Base-by-base conservation (phyloP, 2,329 filamentous ascomycete species). In the Cyanodermella asteris region DNA sequence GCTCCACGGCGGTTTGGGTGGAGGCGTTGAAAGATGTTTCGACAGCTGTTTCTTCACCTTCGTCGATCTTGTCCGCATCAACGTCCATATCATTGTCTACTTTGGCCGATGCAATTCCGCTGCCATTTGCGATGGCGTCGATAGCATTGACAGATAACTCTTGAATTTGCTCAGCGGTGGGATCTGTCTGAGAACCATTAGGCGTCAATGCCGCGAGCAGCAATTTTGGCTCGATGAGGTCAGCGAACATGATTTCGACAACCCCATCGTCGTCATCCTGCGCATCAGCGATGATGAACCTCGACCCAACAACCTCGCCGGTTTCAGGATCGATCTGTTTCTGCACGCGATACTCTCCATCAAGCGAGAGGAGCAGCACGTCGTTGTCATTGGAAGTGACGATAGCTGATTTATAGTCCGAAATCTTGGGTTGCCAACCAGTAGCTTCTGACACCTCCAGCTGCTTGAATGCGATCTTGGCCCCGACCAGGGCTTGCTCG, bases 271-370 rank as follows among this genome's bases (percentile, higher is more conserved):
- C 61, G 25, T 55, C 50, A 3, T 46, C 48, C 7, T 53, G 53
- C 9, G 59, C 56, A 2, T 48, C 50, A 1, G 63, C 62, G 36
- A 69, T 68, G 38, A 90, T 78, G 34, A 90, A 87, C 29, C 70
- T 75, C 32, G 62, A 68, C 37, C 84, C 91, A 7, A 78, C 47
- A 7, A 78, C 61, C 32, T 73, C 56, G 1, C 78, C 80, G 0
- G 73, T 71, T 19, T 61, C 49, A 7, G 67, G 58, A 36, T 84
- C 69, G 34, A 68, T 69, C 11, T 49, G 44, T 38, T 63, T 71
- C 33, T 68, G 43, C 27, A 63, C 58, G 23, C 72, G 53, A 39
- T 90, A 75, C 15, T 75, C 63, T 32, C 60, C 59, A 3, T 80
- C 77, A 3, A 91, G 57, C 7, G 59, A 54, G 4, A 90, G 49